These are phyloP conservation scores for Cercospora sp. DNA, from an alignment of 2,329 filamentous ascomycete genomes.

Conservation along the genomic window DNA sequence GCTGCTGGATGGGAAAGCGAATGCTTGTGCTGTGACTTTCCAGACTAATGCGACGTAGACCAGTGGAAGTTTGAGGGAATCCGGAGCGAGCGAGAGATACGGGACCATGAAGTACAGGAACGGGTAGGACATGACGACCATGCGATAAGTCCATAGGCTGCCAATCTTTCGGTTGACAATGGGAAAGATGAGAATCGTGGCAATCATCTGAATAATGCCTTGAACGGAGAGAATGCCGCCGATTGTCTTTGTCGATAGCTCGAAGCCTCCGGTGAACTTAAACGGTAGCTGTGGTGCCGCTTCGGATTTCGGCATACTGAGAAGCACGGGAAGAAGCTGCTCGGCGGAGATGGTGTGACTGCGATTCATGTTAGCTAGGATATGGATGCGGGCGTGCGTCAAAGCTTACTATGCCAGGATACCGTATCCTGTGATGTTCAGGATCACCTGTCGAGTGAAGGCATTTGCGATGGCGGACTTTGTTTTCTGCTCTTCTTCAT, in stretches of 20 bases:
- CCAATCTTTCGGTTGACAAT: constrained; percentile 73
- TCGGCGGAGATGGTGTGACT: constrained; percentile 98
- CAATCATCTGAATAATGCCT: constrained; percentile 84
- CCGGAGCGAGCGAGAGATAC: constrained; percentile 82
- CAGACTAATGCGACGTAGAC: constrained; percentile 78
- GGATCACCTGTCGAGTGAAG: constrained; percentile 80
- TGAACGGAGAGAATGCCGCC: constrained; percentile 87
- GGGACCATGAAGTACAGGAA: constrained; percentile 83
- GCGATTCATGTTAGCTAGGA: constrained; percentile 17
- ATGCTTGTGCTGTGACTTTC: constrained; percentile 90
- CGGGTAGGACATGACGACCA: constrained; percentile 81
- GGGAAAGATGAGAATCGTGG: constrained; percentile 82
- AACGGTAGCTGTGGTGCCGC: constrained; percentile 68
- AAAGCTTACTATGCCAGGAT: constrained; percentile 87
- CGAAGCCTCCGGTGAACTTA: constrained; percentile 85
- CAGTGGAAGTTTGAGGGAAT: constrained; percentile 67
- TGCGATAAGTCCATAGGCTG: constrained; percentile 76
- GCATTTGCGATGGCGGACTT: constrained; percentile 54
- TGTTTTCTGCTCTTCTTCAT: constrained; percentile 26
- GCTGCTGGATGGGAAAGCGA: constrained; percentile 86
- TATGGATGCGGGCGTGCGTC: background rate
- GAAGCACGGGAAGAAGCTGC: constrained; percentile 86
- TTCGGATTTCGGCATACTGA: constrained; percentile 66
- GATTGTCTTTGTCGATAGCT: constrained; percentile 77
- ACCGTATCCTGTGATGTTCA: constrained; percentile 87